Conservation (phyloP, 768 basidiomycete species). For the Clathrus columnatus region DNA sequence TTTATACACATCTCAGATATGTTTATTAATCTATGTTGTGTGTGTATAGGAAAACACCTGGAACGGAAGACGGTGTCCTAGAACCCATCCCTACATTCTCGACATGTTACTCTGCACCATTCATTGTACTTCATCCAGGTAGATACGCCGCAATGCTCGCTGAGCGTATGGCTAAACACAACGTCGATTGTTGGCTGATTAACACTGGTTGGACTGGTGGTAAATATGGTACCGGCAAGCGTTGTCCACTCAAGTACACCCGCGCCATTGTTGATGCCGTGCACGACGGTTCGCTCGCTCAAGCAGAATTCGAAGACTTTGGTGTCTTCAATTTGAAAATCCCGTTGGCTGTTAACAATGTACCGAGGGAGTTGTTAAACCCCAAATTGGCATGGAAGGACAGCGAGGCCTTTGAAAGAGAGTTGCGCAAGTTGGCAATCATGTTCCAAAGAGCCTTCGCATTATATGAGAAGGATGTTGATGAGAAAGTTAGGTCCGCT, state of each 20-base stretch:
- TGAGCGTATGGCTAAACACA: slow-evolving; percentile 80
- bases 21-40: slow-evolving; percentile 15
- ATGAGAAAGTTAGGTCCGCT: slow-evolving; percentile 68
- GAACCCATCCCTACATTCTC: slow-evolving; percentile 99
- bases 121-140: slow-evolving; percentile 94
- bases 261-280: slow-evolving; percentile 96
- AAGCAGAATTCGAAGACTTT: slow-evolving; percentile 81
- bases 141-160: slow-evolving; percentile 98
- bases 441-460: slow-evolving; percentile 96
- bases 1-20: neutral
- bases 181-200: slow-evolving; percentile 95
- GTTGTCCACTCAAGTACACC: slow-evolving; percentile 94
- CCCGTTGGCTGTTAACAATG: slow-evolving; percentile 75
- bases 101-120: slow-evolving; percentile 98
- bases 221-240: slow-evolving; percentile 86
- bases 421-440: slow-evolving; percentile 76
- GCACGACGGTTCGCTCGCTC: slow-evolving; percentile 84
- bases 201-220: slow-evolving; percentile 98
- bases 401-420: slow-evolving; percentile 82
- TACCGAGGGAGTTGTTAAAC: slow-evolving; percentile 87
- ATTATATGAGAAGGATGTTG: slow-evolving; percentile 82
- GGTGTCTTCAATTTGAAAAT: slow-evolving; percentile 76
- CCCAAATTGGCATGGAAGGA: slow-evolving; percentile 81
- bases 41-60: slow-evolving; percentile 81
- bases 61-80: slow-evolving; percentile 94